Evolutionary conservation across 202 grass and related monocot genomes (phyloP), one percentile per base, ranked within the genome.

Genomic region (Musa balbisiana): DNA sequence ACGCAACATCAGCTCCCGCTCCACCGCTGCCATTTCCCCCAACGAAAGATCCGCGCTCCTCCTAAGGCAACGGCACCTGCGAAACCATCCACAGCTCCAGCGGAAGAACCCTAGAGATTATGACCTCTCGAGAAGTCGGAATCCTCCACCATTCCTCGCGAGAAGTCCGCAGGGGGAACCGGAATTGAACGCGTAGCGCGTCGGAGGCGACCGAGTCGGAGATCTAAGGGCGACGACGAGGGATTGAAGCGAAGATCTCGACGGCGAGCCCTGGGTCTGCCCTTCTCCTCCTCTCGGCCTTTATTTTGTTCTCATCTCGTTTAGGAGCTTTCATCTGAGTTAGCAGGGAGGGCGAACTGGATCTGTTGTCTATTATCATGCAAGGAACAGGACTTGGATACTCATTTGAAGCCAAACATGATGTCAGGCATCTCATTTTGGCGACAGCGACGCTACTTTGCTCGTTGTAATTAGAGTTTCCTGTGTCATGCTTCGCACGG

Each of bases 21-120:
- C 75, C 60, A 52, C 21, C 29, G 29, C 11, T 49, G 59, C 59
- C 75, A 77, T 77, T 77, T 64, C 62, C 50, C 50, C 20, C 25
- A 62, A 17, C 1, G 2, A 53, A 75, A 49, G 27, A 19, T 43
- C 26, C 9, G 26, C 10, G 26, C 15, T 60, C 24, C 55, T 75
- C 25, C 55, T 17, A 51, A 33, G 20, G 33, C 15, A 70, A 70
- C 33, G 26, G 25, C 10, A 8, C 9, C 67, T 11, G 29, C 9
- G 51, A 70, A 52, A 51, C 16, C 67, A 70, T 70, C 33, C 17
- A 15, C 64, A 70, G 17, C 14, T 51, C 49, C 67, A 70, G 67
- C 17, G 8, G 9, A 70, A 70, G 51, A 49, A 70, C 49, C 67
- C 67, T 52, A 70, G 49, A 70, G 2, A 11, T 1, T 20, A 70